Evolutionary conservation across 2,329 filamentous ascomycete species (phyloP), one percentile per base, ranked within the genome.

Genomic region (Aspergillus bombycis): DNA sequence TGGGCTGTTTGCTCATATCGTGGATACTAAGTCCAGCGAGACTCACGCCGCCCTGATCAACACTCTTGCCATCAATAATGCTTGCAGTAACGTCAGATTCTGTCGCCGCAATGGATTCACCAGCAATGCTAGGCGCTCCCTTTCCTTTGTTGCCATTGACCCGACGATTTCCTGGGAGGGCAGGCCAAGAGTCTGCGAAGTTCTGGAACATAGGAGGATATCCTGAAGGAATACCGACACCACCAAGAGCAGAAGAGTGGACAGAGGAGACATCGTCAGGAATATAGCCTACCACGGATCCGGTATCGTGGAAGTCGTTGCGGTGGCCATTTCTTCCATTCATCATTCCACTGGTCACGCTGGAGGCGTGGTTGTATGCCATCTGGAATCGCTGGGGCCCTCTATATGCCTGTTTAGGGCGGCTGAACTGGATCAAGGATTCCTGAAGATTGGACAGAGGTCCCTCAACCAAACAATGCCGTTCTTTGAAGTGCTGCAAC

Each of bases 201-300:
- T 90, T 91, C 62, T 93, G 93, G 79, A 99, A 99, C 91, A 97
- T 96, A 21, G 92, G 91, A 19, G 95, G 95, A 76, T 94, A 98
- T 28, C 93, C 92, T 55, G 90, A 89, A 59, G 89, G 85, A 34
- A 96, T 84, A n/a, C 90, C 91, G 41, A 91, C 91, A 43, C 93
- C 93, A 60, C 93, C 93, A 58, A 98, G 87, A 1, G 93, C 90
- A 52, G 93, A 97, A 55, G 93, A 94, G 78, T 98, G 94, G 53
- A 99, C 91, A 2, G 94, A 97, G 10, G 94, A 98, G 46, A 97
- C 93, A 77, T 99, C 95, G 72, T 99, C 95, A 2, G 94, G 93
- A 65, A 99, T 97, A 77, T 96, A 98, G 19, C 94, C 95, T 71
- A 97, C 85, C 75, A 97, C 91, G 3, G 94, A 98, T 50, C 92